Conservation (phyloP, 2,329 filamentous ascomycete genomes). For the Sclerotinia nivalis region DNA sequence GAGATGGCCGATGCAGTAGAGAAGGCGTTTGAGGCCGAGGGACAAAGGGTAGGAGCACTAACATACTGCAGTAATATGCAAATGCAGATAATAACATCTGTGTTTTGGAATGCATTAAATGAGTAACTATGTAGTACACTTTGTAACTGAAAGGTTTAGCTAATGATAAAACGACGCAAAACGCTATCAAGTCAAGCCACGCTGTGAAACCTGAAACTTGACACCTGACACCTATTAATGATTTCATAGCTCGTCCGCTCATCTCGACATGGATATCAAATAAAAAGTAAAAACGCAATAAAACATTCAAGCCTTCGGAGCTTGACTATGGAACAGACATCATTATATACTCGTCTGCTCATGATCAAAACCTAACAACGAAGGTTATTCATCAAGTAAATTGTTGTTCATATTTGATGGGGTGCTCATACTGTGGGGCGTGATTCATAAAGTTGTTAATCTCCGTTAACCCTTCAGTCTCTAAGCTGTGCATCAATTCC, state of each 20-base stretch:
- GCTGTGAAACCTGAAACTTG: background rate
- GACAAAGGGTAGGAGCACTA: background rate
- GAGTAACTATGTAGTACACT: background rate
- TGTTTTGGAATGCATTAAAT: background rate
- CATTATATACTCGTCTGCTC: background rate
- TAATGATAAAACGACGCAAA: background rate
- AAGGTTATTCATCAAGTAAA: constrained; percentile 28
- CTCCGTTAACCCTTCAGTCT: constrained; percentile 65
- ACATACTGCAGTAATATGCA: background rate
- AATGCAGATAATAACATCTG: background rate
- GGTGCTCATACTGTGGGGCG: constrained; percentile 34
- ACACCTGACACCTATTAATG: constrained; percentile 14
- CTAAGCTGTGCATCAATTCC: constrained; percentile 78
- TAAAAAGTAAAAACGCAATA: background rate
- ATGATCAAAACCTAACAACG: background rate
- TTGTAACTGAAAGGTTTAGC: background rate
- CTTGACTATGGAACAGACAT: background rate
- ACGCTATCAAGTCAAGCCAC: background rate
- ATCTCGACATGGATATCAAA: constrained; percentile 12
- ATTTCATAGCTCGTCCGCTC: constrained; percentile 13
- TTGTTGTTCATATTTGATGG: constrained; percentile 33
- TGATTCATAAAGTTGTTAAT: constrained; percentile 60
- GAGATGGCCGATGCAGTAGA: constrained; percentile 31
- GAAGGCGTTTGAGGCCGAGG: constrained; percentile 23
- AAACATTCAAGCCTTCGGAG: background rate